Evolutionary conservation across 1,139 yeast species (phyloP).

Genomic region (Sugiyamaella xylanicola): DNA sequence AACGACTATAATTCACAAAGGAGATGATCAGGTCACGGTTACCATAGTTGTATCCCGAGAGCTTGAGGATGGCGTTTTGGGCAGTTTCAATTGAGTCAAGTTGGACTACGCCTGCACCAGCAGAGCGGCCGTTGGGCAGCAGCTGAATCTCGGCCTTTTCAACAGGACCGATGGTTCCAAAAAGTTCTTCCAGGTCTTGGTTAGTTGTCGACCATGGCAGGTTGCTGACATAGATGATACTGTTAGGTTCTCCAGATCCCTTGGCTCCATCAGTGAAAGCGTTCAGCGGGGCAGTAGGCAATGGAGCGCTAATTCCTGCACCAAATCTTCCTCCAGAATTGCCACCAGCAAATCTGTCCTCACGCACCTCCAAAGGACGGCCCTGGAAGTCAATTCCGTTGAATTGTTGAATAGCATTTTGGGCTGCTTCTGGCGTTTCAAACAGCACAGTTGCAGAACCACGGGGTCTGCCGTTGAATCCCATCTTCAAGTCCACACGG

Average conservation of each 20-base stretch:
- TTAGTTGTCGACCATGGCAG: constrained; percentile 87
- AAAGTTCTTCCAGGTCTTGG: constrained; percentile 81
- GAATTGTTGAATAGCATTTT: constrained; percentile 85
- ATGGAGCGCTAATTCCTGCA: constrained; percentile 44
- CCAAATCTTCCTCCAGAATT: constrained; percentile 63
- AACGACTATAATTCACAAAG: constrained; percentile 47
- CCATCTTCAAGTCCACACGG: constrained; percentile 77
- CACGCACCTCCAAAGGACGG: constrained; percentile 75
- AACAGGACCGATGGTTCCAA: constrained; percentile 82
- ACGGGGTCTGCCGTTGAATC: constrained; percentile 73
- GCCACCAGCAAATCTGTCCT: constrained; percentile 48
- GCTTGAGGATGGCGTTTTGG: constrained; percentile 68
- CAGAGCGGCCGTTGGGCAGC: constrained; percentile 65
- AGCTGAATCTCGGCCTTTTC: constrained; percentile 75
- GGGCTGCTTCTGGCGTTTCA: constrained; percentile 82
- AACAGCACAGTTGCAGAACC: constrained; percentile 91
- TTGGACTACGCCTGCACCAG: constrained; percentile 83
- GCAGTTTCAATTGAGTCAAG: constrained; percentile 72
- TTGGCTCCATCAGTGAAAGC: constrained; percentile 62
- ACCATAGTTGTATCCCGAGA: constrained; percentile 82
- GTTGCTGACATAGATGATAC: constrained; percentile 70
- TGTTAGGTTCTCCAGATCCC: constrained; percentile 66
- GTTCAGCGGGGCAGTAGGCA: constrained; percentile 10
- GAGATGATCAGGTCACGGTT: constrained; percentile 69
- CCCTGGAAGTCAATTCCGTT: constrained; percentile 94